Evolutionary conservation across 768 basidiomycete species (phyloP).

Genomic region (Tulasnella sp.): DNA sequence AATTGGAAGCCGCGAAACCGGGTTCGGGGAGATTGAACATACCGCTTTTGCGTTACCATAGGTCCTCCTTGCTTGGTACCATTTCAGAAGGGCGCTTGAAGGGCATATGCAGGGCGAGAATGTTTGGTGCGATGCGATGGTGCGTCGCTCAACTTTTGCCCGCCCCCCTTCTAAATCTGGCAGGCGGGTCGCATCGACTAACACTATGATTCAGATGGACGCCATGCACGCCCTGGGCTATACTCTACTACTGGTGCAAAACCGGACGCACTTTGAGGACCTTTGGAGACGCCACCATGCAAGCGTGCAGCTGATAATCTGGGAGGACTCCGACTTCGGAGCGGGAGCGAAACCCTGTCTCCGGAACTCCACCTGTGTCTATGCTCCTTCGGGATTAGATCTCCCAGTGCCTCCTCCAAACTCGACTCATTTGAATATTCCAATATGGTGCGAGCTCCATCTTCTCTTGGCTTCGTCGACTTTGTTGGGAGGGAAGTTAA

Average conservation of each 20-base stretch:
- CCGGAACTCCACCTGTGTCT: not conserved
- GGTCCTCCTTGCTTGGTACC: not conserved
- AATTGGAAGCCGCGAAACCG: too few relatives aligned
- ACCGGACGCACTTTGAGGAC: not conserved
- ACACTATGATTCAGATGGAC: not conserved
- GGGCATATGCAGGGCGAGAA: not conserved
- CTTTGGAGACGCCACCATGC: not conserved
- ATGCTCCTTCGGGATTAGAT: not conserved
- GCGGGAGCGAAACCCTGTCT: not conserved
- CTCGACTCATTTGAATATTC: slow-evolving; percentile 6
- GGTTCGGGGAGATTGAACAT: too few relatives aligned
- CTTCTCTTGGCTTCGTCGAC: not conserved
- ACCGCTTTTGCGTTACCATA: not conserved
- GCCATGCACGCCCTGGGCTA: not conserved
- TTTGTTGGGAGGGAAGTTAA: too few relatives aligned
- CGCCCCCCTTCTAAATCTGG: too few relatives aligned
- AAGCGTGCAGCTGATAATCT: not conserved
- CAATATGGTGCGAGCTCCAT: not conserved
- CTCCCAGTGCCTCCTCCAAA: slow-evolving; percentile 1
- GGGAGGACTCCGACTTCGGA: not conserved
- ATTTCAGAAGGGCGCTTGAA: not conserved
- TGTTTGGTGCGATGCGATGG: slow-evolving; percentile 10
- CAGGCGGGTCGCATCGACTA: not conserved
- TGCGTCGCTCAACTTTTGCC: not conserved
- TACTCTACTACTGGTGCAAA: not conserved